Evolutionary conservation across 2,329 filamentous ascomycete species (phyloP), one percentile per base, ranked within the genome.

Genomic region (Hortaea sp.): DNA sequence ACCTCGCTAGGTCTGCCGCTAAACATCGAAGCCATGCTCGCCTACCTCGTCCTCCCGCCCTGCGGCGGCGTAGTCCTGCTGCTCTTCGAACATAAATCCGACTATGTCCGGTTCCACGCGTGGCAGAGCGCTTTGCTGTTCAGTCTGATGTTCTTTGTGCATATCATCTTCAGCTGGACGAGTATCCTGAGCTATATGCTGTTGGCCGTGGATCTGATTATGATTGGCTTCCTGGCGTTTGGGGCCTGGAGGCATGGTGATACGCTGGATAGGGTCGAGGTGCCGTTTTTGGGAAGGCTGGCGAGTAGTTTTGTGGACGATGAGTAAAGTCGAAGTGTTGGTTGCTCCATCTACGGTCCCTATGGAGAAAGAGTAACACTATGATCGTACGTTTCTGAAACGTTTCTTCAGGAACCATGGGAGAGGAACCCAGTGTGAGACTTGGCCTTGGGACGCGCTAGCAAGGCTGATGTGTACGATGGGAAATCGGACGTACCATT

Each of bases 21-120:
- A 55, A 88, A 94, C 62, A 84, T 90, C 61, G 90, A 97, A 72
- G 90, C 92, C 5, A 86, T 84, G 63, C 69, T 95, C 60, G 90
- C 92, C 44, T 98, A 98, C 65, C 63, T 95, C 51, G 72, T 84
- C 42, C 69, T 94, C 10, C 92, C 92, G 51, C 92, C 92, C 1
- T 75, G 89, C 0, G 92, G 90, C 2, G 86, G 85, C 3, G 86
- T 95, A 28, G 65, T 95, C 54, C 68, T 98, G 57, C 68, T 98
- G 55, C 77, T 97, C 39, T 64, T 90, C 52, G 92, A 98, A 74
- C 81, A 89, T 62, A 92, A 95, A 72, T 95, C 88, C 62, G 92
- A 98, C 69, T 98, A 95, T 66, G 92, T 98, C 47, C 78, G 92
- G 53, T 97, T 97, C 57, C 92, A 98, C 66, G 92, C 92, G 6